Evolutionary conservation across 1,139 yeast genomes (phyloP).

Genomic region (Candida frijolesensis): DNA sequence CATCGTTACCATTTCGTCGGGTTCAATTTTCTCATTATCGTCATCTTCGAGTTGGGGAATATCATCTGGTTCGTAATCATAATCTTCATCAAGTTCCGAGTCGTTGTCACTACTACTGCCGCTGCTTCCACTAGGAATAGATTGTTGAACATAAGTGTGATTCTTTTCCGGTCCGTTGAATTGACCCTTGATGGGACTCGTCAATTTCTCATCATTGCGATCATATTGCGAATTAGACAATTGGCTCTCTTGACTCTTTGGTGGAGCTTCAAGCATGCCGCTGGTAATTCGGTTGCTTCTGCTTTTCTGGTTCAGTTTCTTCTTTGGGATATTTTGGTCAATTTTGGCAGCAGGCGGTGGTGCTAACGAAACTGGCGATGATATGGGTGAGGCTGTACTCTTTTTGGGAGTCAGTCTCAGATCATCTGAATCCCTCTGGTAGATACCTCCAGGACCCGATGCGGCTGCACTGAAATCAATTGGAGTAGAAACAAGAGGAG

Average conservation of each 20-base stretch:
- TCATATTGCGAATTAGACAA: not conserved
- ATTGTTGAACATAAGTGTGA: too few species aligned
- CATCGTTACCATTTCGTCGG: not conserved
- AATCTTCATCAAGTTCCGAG: not conserved
- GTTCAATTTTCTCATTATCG: constrained; percentile 2
- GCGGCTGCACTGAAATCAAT: not conserved
- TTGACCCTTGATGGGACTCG: not conserved
- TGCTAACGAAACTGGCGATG: constrained; percentile 26
- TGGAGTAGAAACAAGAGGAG: not conserved
- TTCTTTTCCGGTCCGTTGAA: not conserved
- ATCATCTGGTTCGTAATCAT: constrained; percentile 1
- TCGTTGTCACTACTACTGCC: not conserved
- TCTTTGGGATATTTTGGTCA: constrained; percentile 30
- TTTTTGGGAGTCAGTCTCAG: constrained; percentile 19
- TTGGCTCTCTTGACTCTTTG: constrained; percentile 15
- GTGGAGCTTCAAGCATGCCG: constrained; percentile 57
- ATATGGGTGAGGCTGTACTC: constrained; percentile 5
- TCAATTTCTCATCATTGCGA: not conserved
- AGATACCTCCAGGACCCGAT: constrained; percentile 5
- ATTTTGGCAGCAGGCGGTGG: constrained; percentile 25
- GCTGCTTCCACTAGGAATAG: not conserved
- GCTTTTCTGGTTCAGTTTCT: constrained; percentile 13
- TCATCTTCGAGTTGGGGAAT: not conserved
- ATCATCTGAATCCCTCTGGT: constrained; percentile 15
- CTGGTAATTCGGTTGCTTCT: constrained; percentile 54